phyloP scores from a whole-genome alignment of 2,329 filamentous ascomycete species.

The Ophiostoma sp. region DNA sequence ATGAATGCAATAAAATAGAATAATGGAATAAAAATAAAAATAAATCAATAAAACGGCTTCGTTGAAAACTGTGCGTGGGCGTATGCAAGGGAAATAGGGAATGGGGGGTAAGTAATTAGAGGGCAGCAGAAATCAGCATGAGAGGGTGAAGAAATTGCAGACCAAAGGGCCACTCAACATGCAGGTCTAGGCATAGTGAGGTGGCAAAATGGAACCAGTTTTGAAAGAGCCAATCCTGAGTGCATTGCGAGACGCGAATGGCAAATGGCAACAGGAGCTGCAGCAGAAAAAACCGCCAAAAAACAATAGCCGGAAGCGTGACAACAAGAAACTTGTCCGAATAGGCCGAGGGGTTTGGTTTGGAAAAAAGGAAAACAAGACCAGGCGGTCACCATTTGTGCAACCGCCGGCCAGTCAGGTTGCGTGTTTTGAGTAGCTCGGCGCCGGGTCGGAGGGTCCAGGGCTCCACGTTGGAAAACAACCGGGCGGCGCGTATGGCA shows the following conservation, averaged over 20 bases:
- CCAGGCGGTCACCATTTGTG: constrained; percentile 5
- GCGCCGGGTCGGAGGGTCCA: constrained; percentile 21
- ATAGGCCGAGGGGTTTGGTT: not conserved
- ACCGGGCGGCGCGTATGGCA: constrained; percentile 8
- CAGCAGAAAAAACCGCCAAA: not conserved
- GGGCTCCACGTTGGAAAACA: constrained; percentile 7
- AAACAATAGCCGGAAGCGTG: not conserved
- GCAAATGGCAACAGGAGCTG: constrained; percentile 22
- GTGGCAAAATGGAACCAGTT: constrained; percentile 48
- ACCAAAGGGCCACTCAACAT: constrained; percentile 35
- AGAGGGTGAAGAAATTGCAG: constrained; percentile 8
- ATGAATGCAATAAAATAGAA: constrained; percentile 22
- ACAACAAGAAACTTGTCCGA: constrained; percentile 1
- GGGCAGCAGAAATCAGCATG: constrained; percentile 5
- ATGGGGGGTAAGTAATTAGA: constrained; percentile 22
- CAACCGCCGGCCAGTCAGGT: constrained; percentile 26
- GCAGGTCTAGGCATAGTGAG: constrained; percentile 45
- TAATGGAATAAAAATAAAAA: constrained; percentile 13
- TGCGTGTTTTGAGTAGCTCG: constrained; percentile 15
- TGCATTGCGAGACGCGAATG: constrained; percentile 35
- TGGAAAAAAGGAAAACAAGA: not conserved
- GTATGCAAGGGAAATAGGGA: constrained; percentile 22
- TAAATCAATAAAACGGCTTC: constrained; percentile 17
- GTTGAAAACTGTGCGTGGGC: constrained; percentile 10
- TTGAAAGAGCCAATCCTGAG: constrained; percentile 42